These are phyloP conservation scores for Diaporthe citrichinensis DNA, from an alignment of 2,329 filamentous ascomycete genomes.

Conservation along the genomic window DNA sequence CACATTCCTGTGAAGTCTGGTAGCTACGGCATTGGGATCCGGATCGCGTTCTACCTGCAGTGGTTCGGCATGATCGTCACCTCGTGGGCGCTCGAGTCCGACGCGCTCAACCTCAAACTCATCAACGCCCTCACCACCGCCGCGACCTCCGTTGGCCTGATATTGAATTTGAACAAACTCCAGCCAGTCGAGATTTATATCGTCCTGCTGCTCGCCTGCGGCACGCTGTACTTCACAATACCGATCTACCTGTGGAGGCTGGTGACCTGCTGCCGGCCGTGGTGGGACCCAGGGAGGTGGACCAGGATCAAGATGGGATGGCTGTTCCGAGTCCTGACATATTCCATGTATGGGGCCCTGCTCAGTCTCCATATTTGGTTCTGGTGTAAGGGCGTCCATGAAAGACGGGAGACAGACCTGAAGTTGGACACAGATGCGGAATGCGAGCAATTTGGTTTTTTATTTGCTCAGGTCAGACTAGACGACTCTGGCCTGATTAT, in stretches of 20 bases:
- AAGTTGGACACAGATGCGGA: not conserved
- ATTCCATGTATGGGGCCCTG: slow-evolving; percentile 37
- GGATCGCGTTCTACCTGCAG: slow-evolving; percentile 41
- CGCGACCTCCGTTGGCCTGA: slow-evolving; percentile 37
- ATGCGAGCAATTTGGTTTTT: slow-evolving; percentile 42
- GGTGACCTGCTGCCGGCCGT: slow-evolving; percentile 43
- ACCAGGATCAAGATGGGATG: slow-evolving; percentile 34
- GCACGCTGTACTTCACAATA: slow-evolving; percentile 41
- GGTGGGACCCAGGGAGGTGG: slow-evolving; percentile 44
- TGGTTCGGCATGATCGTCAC: slow-evolving; percentile 41
- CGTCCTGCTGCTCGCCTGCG: slow-evolving; percentile 43
- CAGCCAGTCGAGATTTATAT: slow-evolving; percentile 43
- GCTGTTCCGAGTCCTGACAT: slow-evolving; percentile 34
- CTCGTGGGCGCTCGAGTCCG: slow-evolving; percentile 38
- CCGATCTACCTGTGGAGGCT: slow-evolving; percentile 44
- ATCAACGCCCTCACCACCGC: slow-evolving; percentile 38
- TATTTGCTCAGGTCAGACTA: slow-evolving; percentile 42
- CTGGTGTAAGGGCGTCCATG: slow-evolving; percentile 44
- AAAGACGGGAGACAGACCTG: not conserved
- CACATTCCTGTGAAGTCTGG: slow-evolving; percentile 28
- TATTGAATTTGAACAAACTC: slow-evolving; percentile 28
- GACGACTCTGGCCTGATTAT: slow-evolving; percentile 40
- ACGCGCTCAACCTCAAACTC: slow-evolving; percentile 38
- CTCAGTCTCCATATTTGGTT: slow-evolving; percentile 45
- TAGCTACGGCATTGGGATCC: slow-evolving; percentile 40